Evolutionary conservation across 331 rosid genomes (phyloP).

Genomic region (Pyrus hybrid): DNA sequence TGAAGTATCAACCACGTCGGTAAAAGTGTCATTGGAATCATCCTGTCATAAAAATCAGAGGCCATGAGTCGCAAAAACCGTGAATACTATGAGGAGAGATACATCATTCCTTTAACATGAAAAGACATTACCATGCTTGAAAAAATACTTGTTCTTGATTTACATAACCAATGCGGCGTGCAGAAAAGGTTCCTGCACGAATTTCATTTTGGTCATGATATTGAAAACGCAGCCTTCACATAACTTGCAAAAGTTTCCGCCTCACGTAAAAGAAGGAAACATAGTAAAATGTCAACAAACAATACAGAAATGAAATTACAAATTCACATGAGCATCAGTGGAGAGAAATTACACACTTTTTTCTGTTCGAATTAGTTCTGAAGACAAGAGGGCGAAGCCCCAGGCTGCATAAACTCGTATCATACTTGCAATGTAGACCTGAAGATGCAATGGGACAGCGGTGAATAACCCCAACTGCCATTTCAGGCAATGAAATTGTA

Average conservation of each 20-base stretch:
- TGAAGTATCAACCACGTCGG: conserved; percentile 32
- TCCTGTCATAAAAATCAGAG: conserved; percentile 42
- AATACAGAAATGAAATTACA: neutral
- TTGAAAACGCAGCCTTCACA: neutral
- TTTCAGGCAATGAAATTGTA: conserved; percentile 30
- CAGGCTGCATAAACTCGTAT: neutral
- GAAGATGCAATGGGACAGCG: conserved; percentile 18
- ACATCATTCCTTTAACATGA: neutral
- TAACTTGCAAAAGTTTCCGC: neutral
- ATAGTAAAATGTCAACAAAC: neutral
- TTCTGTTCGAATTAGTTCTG: conserved; percentile 15
- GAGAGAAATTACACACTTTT: conserved; percentile 10
- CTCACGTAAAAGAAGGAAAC: neutral
- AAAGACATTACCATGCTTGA: conserved; percentile 29
- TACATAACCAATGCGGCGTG: conserved; percentile 29
- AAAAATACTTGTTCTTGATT: conserved; percentile 27
- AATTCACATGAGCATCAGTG: neutral
- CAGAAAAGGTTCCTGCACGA: conserved; percentile 34
- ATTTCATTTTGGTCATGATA: neutral
- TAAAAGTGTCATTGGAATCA: conserved; percentile 34
- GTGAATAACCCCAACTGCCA: conserved; percentile 34
- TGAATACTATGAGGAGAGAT: neutral
- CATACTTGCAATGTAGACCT: conserved; percentile 7
- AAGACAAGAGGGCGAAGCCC: conserved; percentile 10
- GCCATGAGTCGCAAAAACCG: conserved; percentile 12